These are phyloP conservation scores for Adansonia grandidieri DNA, from an alignment of 441 rosid genomes.

Conservation along the genomic window DNA sequence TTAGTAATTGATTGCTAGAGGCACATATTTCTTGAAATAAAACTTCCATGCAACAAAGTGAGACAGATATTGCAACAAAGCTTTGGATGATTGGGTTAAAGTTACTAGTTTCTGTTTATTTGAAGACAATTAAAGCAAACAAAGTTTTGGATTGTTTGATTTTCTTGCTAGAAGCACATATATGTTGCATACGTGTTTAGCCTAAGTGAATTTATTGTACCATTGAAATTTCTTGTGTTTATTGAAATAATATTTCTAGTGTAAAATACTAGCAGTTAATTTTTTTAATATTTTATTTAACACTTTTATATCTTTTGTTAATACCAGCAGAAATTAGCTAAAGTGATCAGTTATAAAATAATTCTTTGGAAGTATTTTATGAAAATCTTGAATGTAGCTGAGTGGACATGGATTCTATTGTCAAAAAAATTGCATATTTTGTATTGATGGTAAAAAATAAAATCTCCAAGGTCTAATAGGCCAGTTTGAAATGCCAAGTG, in stretches of 20 bases:
- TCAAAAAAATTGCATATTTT: background rate
- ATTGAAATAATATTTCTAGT: background rate
- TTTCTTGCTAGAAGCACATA: too few relatives aligned
- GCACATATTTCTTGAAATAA: background rate
- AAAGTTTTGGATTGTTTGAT: background rate
- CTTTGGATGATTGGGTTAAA: background rate
- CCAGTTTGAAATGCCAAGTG: background rate
- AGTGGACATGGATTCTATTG: background rate
- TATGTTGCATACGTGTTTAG: background rate
- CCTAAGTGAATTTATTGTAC: background rate
- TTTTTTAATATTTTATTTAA: background rate
- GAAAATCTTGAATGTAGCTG: background rate
- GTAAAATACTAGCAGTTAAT: background rate
- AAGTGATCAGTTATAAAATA: background rate
- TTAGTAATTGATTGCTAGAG: background rate
- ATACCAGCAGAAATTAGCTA: background rate
- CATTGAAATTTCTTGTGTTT: background rate
- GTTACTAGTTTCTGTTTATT: background rate
- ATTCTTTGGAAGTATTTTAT: background rate
- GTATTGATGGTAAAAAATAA: background rate
- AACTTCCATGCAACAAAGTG: background rate
- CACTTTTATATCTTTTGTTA: background rate
- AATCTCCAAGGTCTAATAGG: background rate
- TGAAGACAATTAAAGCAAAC: background rate
- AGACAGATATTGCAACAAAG: background rate